phyloP scores from a whole-genome alignment of 2,329 filamentous ascomycete species.

The Neurospora crassa region DNA sequence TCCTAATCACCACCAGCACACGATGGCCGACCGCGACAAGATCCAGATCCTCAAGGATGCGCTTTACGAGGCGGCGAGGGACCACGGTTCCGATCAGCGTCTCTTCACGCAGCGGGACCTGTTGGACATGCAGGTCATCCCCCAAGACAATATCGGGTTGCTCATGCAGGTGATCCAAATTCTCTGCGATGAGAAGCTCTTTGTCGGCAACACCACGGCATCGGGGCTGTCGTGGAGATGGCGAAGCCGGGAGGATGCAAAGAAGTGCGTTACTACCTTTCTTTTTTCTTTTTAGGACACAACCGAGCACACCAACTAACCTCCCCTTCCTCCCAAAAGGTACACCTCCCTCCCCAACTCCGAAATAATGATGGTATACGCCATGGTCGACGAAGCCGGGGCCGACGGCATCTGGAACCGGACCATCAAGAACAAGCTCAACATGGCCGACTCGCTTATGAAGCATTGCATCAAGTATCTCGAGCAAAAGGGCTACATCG shows the following conservation, averaged over 20 bases:
- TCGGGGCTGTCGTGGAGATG: constrained; percentile 47
- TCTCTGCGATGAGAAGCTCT: constrained; percentile 51
- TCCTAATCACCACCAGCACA: neutral
- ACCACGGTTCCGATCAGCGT: constrained; percentile 35
- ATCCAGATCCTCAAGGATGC: constrained; percentile 43
- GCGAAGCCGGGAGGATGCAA: constrained; percentile 49
- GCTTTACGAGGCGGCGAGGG: constrained; percentile 46
- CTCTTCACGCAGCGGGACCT: constrained; percentile 52
- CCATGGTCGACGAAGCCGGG: constrained; percentile 76
- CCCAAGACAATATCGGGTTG: constrained; percentile 43
- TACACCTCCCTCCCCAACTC: constrained; percentile 54
- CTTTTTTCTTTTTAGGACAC: neutral
- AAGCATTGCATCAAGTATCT: constrained; percentile 77
- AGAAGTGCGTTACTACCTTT: constrained; percentile 37
- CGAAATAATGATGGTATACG: constrained; percentile 78
- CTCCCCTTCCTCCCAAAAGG: constrained; percentile 24
- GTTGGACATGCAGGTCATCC: constrained; percentile 46
- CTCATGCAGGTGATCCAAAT: constrained; percentile 47
- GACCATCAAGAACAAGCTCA: constrained; percentile 68
- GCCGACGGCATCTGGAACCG: constrained; percentile 86
- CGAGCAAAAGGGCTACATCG: constrained; percentile 72
- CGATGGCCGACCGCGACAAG: constrained; percentile 25
- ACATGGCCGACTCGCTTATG: constrained; percentile 75
- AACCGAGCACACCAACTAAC: neutral
- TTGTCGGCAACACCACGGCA: constrained; percentile 37